Percentiles rank a stretch among this genome's conserved stretches.
These are phyloP conservation scores for Borealophlyctis nickersoniae DNA, from an alignment of 192 early-diverging fungal species.

Conservation along the genomic window DNA sequence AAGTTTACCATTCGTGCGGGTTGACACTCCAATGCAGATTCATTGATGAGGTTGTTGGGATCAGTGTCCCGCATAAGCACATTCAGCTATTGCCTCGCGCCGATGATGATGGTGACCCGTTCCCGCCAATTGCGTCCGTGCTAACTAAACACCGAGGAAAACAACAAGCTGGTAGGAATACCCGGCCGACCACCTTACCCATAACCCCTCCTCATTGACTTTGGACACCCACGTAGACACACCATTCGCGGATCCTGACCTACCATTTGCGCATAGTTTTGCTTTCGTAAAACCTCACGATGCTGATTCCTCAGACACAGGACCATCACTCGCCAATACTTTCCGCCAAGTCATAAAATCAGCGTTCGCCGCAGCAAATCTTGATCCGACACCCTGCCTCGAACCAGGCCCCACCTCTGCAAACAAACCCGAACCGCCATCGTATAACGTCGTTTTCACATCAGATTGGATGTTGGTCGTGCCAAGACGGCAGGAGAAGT, in stretches of 20 bases:
- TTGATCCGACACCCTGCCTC: conserved; percentile 20
- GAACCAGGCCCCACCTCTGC: conserved; percentile 4
- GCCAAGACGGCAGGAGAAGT: conserved; percentile 39
- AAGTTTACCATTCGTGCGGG: conserved; percentile 16
- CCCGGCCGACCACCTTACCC: too few species aligned
- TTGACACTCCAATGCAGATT: conserved; percentile 2
- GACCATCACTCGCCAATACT: background rate
- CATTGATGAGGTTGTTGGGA: background rate
- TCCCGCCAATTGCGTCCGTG: conserved; percentile 1
- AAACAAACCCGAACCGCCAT: conserved; percentile 14
- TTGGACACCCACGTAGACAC: background rate
- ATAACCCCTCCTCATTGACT: too few species aligned
- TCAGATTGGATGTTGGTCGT: conserved; percentile 50
- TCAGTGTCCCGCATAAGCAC: conserved; percentile 59
- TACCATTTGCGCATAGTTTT: conserved; percentile 21
- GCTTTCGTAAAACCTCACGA: background rate
- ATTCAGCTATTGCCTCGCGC: conserved; percentile 57
- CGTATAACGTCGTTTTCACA: conserved; percentile 63
- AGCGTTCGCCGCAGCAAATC: conserved; percentile 20
- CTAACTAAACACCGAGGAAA: background rate
- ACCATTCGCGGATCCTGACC: background rate
- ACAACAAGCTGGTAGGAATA: too few species aligned
- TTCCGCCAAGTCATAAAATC: background rate
- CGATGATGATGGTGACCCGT: conserved; percentile 16
- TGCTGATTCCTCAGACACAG: background rate